Base-by-base conservation (phyloP, 139 green algal genomes). In the Pleodorina starrii region DNA sequence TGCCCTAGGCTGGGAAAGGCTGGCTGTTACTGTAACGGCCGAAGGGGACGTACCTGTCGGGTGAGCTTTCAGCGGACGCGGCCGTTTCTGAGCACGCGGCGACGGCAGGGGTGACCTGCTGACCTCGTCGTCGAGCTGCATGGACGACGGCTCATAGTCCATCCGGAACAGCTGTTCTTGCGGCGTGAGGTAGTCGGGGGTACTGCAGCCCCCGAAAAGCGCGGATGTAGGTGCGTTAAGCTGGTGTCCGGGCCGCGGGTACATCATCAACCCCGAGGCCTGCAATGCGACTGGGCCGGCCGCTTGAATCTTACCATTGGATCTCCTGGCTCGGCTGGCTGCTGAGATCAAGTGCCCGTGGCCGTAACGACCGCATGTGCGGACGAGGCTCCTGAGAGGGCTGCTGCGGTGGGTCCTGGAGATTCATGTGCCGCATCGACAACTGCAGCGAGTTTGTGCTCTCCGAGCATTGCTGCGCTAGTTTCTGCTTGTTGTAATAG, bases 121-220 rank as follows among this genome's bases (percentile, higher is more conserved):
- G 17, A 69, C n/a, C 48, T 89, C 87, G 4, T 88, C 87, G 21
- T 59, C 60, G 38, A 91, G 69, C 35, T 86, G 54, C 48, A 83
- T 79, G 4, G 59, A 63, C 0, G 76, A 84, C 44, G 77, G 82
- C 59, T 91, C 93, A 73, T 94, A 94, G 27, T 92, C 90, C 74
- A 95, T 81, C 16, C 91, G 87, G 68, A 95, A 95, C 44, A 89
- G 87, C 90, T 94, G 93, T 27, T 95, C 93, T n/a, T 91, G 81
- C 0, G 93, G 93, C 6, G 93, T 95, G 1, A 91, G 86, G 50
- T 94, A 91, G 59, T 94, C 93, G 51, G 89, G 89, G 2, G 90
- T 94, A 88, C 93, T 92, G 87, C 66, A 84, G 29, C 9, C 9
- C 54, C 25, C 21, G 54, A 12, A 32, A 12, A 12, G 54, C 54